Conservation (phyloP, 257 asterid genomes). For the Scutellaria baicalensis region DNA sequence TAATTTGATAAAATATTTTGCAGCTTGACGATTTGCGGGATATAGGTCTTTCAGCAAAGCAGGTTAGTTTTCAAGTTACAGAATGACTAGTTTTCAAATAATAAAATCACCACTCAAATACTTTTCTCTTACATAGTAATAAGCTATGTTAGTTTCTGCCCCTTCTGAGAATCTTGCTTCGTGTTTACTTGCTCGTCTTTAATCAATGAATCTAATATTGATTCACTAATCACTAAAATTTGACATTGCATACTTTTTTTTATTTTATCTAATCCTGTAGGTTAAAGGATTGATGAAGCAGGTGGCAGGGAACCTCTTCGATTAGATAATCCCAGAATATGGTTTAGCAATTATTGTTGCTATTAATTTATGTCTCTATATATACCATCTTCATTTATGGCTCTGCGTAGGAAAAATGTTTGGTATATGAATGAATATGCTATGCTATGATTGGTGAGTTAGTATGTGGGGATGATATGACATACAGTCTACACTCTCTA, state of each 20-base stretch:
- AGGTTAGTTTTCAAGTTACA: conserved; percentile 31
- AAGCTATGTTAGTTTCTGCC: neutral
- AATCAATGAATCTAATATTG: neutral
- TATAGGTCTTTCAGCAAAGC: conserved; percentile 78
- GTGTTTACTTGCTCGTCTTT: neutral
- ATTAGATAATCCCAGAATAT: conserved; percentile 4
- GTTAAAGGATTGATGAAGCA: conserved; percentile 66
- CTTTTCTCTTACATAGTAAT: neutral
- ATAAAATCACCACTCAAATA: neutral
- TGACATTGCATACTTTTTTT: neutral
- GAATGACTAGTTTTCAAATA: too few species aligned
- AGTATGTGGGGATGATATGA: too few species aligned
- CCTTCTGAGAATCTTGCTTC: neutral
- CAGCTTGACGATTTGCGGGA: conserved; percentile 81
- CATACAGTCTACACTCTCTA: too few species aligned
- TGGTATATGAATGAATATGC: neutral
- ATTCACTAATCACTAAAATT: neutral
- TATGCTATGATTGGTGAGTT: neutral
- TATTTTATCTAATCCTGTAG: conserved; percentile 23
- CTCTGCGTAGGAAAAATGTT: neutral
- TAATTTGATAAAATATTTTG: neutral
- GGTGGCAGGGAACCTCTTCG: conserved; percentile 55
- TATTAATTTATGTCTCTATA: neutral
- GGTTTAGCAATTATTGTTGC: conserved; percentile 24
- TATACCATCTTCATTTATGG: neutral